Conservation (phyloP, 139 green algal genomes). For the Tetradesmus obliquus region DNA sequence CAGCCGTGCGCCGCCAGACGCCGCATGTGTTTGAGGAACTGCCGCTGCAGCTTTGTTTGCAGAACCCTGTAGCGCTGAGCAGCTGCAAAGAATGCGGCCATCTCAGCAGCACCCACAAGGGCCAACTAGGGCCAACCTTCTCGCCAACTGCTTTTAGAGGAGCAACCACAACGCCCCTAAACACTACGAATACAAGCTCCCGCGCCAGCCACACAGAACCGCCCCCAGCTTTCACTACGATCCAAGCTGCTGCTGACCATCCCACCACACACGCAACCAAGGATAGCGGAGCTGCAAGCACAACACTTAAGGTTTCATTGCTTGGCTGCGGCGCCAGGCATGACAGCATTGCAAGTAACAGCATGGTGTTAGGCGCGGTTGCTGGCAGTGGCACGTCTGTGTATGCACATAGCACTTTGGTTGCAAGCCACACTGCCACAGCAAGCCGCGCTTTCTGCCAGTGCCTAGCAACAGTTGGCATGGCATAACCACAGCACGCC, state of each 20-base stretch:
- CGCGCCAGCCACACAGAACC: too few species aligned
- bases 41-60: background rate
- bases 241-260: too few species aligned
- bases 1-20: background rate
- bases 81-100: background rate
- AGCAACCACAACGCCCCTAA: too few species aligned
- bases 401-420: background rate
- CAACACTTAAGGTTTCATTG: background rate
- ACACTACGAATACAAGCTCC: too few species aligned
- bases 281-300: too few species aligned
- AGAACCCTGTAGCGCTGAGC: background rate
- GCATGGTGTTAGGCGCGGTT: background rate
- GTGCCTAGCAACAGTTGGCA: background rate
- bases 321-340: background rate
- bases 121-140: background rate
- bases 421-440: background rate
- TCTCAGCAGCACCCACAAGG: background rate
- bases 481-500: too few species aligned
- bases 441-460: background rate
- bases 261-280: too few species aligned
- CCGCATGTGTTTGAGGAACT: background rate
- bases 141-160: too few species aligned
- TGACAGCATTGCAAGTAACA: background rate
- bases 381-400: background rate
- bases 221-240: too few species aligned